Base-by-base conservation (phyloP, 139 green algal genomes). In the Micractinium conductrix region DNA sequence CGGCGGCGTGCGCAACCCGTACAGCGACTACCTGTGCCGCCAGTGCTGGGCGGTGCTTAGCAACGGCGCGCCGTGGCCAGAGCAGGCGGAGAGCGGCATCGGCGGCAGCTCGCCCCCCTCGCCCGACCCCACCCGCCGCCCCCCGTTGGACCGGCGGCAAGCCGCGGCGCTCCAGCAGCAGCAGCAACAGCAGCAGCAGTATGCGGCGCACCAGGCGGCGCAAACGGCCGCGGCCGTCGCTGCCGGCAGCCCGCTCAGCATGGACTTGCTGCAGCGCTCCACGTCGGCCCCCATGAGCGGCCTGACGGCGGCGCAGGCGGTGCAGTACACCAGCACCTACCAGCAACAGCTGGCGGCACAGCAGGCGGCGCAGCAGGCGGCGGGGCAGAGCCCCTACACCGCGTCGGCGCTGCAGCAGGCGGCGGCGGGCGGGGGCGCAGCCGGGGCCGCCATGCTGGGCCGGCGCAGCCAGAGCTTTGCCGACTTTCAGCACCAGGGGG, bases 21-120 rank as follows among this genome's bases (percentile, higher is more conserved):
- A 44, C 44, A 88, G 65, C 75, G 84, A 82, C 33, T 84, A 85
- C 78, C 70, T 88, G 16, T 88, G 85, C 69, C 45, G 85, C 16
- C 67, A 79, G 40, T 88, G 85, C 65, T 88, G 85, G 85, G 35
- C 63, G 48, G 78, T 88, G 28, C 60, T 88, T 19, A 82, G 75
- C 50, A 72, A 72, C 43, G 65, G 65, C 37, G 78, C 86, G 65
- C 85, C 85, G 33, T 88, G 85, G 85, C 85, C 85, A 2, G 76
- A 62, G 43, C 53, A 84, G 79, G 53, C 79, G 33, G 78, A 74
- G 40, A 71, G 75, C 75, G 9, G 55, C 53, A 71, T 38, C 38
- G 43, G 43, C 45, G 67, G 45, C 74, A 48, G 45, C 16, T 80
- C 74, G 33, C 74, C 74, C 8, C 74, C 76, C 33, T 82, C 76